Percentiles rank a stretch among this genome's conserved stretches.
Evolutionary conservation across 2,329 filamentous ascomycete genomes (phyloP).

Genomic region (Bipolaris zeicola): DNA sequence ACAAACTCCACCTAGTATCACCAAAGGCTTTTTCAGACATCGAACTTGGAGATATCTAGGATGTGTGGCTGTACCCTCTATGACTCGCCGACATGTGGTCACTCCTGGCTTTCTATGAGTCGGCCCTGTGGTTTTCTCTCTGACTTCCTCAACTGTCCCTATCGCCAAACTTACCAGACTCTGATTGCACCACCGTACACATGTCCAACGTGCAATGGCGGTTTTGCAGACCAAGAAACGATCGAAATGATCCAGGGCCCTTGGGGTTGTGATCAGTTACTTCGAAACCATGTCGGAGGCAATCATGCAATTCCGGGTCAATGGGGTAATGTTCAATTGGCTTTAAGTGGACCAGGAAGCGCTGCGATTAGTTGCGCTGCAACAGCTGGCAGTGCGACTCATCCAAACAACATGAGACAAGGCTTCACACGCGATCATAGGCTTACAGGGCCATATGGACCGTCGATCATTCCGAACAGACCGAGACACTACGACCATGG

Average conservation of each 20-base stretch:
- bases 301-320: conserved; percentile 28
- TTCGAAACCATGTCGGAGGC: conserved; percentile 38
- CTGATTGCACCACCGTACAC: conserved; percentile 34
- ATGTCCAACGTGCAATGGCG: conserved; percentile 38
- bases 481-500: conserved; percentile 4
- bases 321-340: conserved; percentile 31
- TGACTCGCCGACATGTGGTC: conserved; percentile 54
- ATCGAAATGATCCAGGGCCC: conserved; percentile 41
- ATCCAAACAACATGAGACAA: conserved; percentile 6
- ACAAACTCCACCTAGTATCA: neutral
- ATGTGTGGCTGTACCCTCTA: conserved; percentile 58
- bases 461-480: conserved; percentile 7
- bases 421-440: conserved; percentile 26
- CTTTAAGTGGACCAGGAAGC: conserved; percentile 18
- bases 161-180: conserved; percentile 41
- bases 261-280: conserved; percentile 41
- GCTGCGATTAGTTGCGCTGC: conserved; percentile 17
- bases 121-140: conserved; percentile 50
- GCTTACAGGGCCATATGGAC: conserved; percentile 26
- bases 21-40: neutral
- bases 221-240: conserved; percentile 35
- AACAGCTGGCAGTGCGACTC: conserved; percentile 21
- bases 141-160: conserved; percentile 51
- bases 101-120: conserved; percentile 57
- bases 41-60: neutral